A percentile compares a stretch with the other conserved stretches of the same genome.
phyloP scores from a whole-genome alignment of 257 asterid species.

The Eucommia ulmoides region DNA sequence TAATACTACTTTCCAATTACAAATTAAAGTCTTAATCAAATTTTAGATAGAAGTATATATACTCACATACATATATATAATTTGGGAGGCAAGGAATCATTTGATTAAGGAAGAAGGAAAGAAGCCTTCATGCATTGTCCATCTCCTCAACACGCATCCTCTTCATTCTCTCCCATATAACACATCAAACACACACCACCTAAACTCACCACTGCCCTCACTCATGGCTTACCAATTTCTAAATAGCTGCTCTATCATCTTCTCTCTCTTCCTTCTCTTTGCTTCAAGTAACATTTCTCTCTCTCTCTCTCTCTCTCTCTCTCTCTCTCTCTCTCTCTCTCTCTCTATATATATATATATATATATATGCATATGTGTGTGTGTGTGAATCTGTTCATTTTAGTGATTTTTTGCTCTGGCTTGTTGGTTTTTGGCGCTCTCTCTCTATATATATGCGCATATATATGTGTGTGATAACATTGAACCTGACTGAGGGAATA shows the following conservation, averaged over 20 bases:
- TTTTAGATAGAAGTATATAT: too few relatives aligned
- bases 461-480: neutral
- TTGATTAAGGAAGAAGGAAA: constrained; percentile 41
- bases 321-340: neutral
- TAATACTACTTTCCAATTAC: too few relatives aligned
- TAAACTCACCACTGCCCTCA: constrained; percentile 2
- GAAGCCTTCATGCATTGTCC: constrained; percentile 24
- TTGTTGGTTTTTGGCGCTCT: neutral
- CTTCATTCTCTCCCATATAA: neutral
- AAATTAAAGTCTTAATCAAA: too few relatives aligned
- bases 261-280: constrained; percentile 19
- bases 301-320: neutral
- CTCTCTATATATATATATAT: neutral
- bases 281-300: constrained; percentile 26
- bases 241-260: neutral
- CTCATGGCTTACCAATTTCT: neutral
- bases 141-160: constrained; percentile 44
- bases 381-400: neutral
- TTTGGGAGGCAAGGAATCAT: constrained; percentile 49
- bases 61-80: too few relatives aligned
- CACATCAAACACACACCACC: neutral
- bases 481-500: too few relatives aligned
- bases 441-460: neutral
- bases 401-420: neutral
- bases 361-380: neutral